Evolutionary conservation across 768 basidiomycete genomes (phyloP).

Genomic region (Termitomyces sp.): DNA sequence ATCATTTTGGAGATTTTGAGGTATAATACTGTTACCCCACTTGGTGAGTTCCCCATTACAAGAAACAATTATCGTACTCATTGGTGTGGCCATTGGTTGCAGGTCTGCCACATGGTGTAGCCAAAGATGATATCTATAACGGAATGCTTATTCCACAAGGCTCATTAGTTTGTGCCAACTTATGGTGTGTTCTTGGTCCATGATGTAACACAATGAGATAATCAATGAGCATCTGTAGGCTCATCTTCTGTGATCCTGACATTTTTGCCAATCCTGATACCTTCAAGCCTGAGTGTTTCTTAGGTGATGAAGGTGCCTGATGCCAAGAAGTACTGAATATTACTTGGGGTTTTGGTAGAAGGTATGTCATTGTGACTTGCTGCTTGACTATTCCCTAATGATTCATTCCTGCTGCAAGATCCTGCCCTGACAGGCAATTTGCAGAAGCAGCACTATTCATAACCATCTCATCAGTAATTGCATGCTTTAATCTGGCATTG

Average conservation of each 20-base stretch:
- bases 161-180: constrained; percentile 12
- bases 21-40: constrained; percentile 20
- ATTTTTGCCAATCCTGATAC: constrained; percentile 13
- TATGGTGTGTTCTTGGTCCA: constrained; percentile 6
- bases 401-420: constrained; percentile 4
- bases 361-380: constrained; percentile 7
- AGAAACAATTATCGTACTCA: background rate
- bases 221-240: constrained; percentile 7
- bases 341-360: constrained; percentile 15
- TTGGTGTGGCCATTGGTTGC: background rate
- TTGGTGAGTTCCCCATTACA: constrained; percentile 15
- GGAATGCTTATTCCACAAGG: constrained; percentile 16
- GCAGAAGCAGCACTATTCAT: constrained; percentile 18
- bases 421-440: constrained; percentile 19
- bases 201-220: constrained; percentile 13
- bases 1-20: constrained; percentile 19
- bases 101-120: constrained; percentile 4
- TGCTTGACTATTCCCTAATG: background rate
- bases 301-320: constrained; percentile 9
- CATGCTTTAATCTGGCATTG: constrained; percentile 5
- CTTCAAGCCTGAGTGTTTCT: constrained; percentile 17
- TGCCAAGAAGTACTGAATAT: constrained; percentile 10
- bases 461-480: constrained; percentile 13
- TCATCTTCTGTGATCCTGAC: constrained; percentile 14
- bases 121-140: constrained; percentile 7